Conservation (phyloP, 495 filamentous ascomycete species). For the Xylaria grammica region DNA sequence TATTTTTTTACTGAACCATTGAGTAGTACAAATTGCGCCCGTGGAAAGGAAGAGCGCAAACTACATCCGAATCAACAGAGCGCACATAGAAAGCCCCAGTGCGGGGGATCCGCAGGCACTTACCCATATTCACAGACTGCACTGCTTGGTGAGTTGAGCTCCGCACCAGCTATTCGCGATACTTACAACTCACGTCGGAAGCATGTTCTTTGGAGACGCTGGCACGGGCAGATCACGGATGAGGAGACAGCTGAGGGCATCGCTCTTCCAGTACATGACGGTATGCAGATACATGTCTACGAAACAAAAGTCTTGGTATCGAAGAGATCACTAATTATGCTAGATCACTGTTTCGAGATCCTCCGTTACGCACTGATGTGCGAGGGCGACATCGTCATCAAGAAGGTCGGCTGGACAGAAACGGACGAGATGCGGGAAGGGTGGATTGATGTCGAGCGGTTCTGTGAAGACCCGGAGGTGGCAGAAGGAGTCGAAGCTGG, state of each 20-base stretch:
- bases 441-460: not conserved
- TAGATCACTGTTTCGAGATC: conserved; percentile 7
- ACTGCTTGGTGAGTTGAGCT: conserved; percentile 4
- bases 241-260: not conserved
- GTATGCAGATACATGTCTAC: not conserved
- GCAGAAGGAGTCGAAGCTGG: not conserved
- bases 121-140: conserved; percentile 7
- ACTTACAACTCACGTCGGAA: too few relatives aligned
- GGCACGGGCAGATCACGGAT: conserved; percentile 7
- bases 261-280: not conserved
- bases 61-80: conserved; percentile 4
- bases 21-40: not conserved
- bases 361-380: conserved; percentile 2
- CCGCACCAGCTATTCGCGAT: too few relatives aligned
- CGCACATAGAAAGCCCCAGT: not conserved
- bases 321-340: not conserved
- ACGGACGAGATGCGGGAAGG: not conserved
- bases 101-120: not conserved
- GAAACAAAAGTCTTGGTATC: too few relatives aligned
- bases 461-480: conserved; percentile 1
- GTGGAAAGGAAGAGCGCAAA: not conserved
- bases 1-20: too few relatives aligned
- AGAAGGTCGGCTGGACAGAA: conserved; percentile 10
- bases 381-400: not conserved
- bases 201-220: conserved; percentile 5